A percentile compares a stretch with the other conserved stretches of the same genome.
phyloP scores from a whole-genome alignment of 441 rosid species.

The Pelargonium myrrhifolium region DNA sequence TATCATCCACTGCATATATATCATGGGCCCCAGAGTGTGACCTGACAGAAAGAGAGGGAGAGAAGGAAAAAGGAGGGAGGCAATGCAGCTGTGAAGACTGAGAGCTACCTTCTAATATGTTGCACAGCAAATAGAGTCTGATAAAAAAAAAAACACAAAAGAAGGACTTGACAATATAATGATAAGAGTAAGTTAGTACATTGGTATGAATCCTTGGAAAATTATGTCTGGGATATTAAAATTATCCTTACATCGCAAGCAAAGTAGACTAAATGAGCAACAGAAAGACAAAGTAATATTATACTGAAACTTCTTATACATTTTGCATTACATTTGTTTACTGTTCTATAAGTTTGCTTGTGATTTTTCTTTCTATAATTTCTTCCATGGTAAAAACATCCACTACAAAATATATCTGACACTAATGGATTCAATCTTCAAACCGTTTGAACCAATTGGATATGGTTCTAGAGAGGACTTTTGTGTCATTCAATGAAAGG shows the following conservation, averaged over 20 bases:
- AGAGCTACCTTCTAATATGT: neutral
- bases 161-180: no score
- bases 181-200: no score
- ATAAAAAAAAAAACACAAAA: neutral
- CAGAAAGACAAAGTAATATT: no score
- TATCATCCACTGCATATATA: no score
- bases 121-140: neutral
- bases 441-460: conserved; percentile 59
- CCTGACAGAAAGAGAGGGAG: neutral
- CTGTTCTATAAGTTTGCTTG: conserved; percentile 3
- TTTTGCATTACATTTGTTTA: neutral
- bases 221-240: no score
- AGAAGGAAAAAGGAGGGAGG: neutral
- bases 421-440: conserved; percentile 34
- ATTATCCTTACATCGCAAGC: no score
- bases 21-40: no score
- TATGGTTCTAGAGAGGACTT: conserved; percentile 58
- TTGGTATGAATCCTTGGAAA: no score
- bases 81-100: neutral
- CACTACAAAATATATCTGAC: neutral
- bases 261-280: no score
- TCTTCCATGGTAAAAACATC: neutral
- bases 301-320: neutral
- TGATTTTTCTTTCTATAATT: neutral
- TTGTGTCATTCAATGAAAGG: conserved; percentile 59